A percentile compares a stretch with the other conserved stretches of the same genome.
These are phyloP conservation scores for Quercus phellos DNA, from an alignment of 331 rosid genomes.

Conservation along the genomic window DNA sequence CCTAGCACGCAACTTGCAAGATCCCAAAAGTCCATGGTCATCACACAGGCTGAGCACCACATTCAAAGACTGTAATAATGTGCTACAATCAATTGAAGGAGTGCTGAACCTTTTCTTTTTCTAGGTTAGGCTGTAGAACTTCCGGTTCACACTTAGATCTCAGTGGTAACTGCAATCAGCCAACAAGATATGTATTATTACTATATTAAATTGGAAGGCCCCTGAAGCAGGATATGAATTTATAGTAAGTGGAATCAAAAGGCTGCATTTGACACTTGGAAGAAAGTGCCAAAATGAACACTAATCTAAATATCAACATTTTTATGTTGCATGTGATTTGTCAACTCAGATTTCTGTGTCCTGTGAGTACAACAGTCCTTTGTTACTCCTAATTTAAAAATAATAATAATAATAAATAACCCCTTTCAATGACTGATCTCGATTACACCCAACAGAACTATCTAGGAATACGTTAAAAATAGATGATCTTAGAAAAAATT, in stretches of 20 bases:
- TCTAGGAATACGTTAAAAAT: neutral
- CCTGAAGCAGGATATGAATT: neutral
- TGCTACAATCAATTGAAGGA: neutral
- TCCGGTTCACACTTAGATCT: neutral
- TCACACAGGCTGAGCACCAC: neutral
- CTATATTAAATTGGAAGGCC: no score
- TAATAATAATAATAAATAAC: neutral
- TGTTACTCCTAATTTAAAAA: no score
- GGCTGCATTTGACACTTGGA: neutral
- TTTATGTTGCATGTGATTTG: no score
- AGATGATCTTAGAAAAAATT: neutral
- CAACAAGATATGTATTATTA: neutral
- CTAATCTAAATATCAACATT: no score
- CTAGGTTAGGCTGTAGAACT: neutral
- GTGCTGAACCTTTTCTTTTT: constrained; percentile 15
- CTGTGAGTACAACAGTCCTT: neutral
- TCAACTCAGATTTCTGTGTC: neutral
- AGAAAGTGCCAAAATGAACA: neutral
- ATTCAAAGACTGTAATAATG: constrained; percentile 2
- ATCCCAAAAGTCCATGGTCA: neutral
- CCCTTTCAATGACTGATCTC: neutral
- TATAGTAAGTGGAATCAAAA: neutral
- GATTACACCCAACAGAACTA: neutral
- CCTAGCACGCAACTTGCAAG: neutral
- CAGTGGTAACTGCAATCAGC: constrained; percentile 32